These are phyloP conservation scores for Samsoniella hepiali DNA, from an alignment of 2,329 filamentous ascomycete species.

Conservation along the genomic window DNA sequence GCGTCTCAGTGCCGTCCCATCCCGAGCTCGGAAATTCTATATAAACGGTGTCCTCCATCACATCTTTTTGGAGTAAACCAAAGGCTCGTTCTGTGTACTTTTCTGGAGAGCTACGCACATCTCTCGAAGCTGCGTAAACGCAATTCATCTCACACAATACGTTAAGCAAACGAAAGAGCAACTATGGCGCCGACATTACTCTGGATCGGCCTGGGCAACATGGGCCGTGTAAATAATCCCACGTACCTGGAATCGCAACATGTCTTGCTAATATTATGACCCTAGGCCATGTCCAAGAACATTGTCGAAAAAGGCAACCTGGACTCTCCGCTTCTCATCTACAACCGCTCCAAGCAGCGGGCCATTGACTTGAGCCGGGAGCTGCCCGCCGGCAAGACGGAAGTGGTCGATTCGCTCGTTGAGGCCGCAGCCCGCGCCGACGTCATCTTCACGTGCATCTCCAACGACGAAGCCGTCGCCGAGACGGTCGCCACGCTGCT, in stretches of 20 bases:
- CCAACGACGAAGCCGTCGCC: slow-evolving; percentile 72
- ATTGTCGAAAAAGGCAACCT: slow-evolving; percentile 73
- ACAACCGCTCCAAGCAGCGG: slow-evolving; percentile 71
- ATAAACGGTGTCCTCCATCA: not conserved
- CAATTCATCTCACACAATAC: not conserved
- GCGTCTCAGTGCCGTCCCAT: not conserved
- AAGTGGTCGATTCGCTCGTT: slow-evolving; percentile 60
- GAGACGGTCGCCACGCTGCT: slow-evolving; percentile 58
- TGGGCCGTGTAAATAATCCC: slow-evolving; percentile 66
- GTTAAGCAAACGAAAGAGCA: not conserved
- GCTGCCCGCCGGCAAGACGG: slow-evolving; percentile 59
- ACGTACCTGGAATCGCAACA: slow-evolving; percentile 14
- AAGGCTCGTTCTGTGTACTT: not conserved
- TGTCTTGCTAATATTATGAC: not conserved
- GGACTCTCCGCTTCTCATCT: slow-evolving; percentile 69
- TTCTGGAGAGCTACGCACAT: not conserved
- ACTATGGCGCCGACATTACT: slow-evolving; percentile 60
- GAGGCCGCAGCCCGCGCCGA: slow-evolving; percentile 66
- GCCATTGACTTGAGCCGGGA: slow-evolving; percentile 60
- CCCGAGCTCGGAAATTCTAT: not conserved
- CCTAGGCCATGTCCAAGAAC: slow-evolving; percentile 81
- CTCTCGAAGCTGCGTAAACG: not conserved
- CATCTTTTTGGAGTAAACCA: not conserved
- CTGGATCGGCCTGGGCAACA: slow-evolving; percentile 84
- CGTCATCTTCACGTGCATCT: slow-evolving; percentile 78